These are phyloP conservation scores for Dicorynia guianensis DNA, from an alignment of 306 rosid genomes.

Conservation along the genomic window DNA sequence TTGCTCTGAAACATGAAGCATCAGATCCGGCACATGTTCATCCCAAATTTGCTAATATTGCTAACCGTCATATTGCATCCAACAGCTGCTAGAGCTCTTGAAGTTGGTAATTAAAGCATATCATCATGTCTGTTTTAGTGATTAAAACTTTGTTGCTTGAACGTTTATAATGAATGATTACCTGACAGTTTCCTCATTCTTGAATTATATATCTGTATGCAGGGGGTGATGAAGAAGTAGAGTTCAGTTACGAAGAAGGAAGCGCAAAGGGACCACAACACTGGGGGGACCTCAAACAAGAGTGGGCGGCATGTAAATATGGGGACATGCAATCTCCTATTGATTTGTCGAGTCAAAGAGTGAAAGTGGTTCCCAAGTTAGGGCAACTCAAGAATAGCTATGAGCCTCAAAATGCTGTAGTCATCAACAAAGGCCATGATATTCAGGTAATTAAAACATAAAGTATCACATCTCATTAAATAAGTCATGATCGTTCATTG, in stretches of 20 bases:
- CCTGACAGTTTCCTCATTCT: no score
- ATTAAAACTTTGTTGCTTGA: no score
- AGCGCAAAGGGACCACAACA: slow-evolving; percentile 42
- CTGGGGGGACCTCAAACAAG: slow-evolving; percentile 48
- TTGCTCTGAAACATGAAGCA: slow-evolving; percentile 28
- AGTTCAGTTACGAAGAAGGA: slow-evolving; percentile 39
- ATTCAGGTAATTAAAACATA: slow-evolving; percentile 24
- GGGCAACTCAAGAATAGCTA: slow-evolving; percentile 31
- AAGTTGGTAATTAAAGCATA: slow-evolving; percentile 47
- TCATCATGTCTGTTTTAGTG: no score
- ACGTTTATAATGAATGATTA: no score
- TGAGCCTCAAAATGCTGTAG: slow-evolving; percentile 36
- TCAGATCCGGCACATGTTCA: not conserved
- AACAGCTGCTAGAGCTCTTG: slow-evolving; percentile 41
- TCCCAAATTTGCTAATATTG: not conserved
- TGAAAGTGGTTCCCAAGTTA: slow-evolving; percentile 32
- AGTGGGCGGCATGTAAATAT: slow-evolving; percentile 48
- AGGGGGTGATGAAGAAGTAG: slow-evolving; percentile 48
- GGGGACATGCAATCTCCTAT: slow-evolving; percentile 56
- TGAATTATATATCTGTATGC: slow-evolving; percentile 1
- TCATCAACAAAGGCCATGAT: slow-evolving; percentile 55
- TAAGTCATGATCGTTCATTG: no score
- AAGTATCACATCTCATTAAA: no score
- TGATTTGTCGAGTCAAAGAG: slow-evolving; percentile 35
- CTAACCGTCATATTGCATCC: not conserved